phyloP scores from a whole-genome alignment of 163 green algal genomes.

The Scenedesmus sp. region DNA sequence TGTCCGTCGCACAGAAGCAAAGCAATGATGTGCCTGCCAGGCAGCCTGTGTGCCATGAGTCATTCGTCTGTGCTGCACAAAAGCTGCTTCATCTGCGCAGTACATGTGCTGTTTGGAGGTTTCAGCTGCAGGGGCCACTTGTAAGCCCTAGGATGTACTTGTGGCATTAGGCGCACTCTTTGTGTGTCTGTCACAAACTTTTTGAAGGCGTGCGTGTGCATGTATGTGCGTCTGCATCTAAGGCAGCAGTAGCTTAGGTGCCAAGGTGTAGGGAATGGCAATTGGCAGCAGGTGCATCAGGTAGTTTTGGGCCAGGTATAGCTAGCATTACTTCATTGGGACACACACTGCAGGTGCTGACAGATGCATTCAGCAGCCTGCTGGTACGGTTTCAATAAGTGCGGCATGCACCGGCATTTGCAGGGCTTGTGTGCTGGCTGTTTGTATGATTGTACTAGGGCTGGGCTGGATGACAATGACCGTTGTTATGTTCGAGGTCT shows the following conservation, averaged over 20 bases:
- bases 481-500: not conserved
- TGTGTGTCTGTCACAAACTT: not conserved
- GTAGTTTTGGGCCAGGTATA: not conserved
- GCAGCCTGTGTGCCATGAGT: not conserved
- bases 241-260: not conserved
- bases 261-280: not conserved
- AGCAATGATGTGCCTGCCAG: not conserved
- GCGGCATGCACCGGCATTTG: not conserved
- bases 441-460: not conserved
- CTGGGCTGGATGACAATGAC: not conserved
- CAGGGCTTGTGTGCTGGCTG: not conserved
- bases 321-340: not conserved
- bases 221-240: constrained; percentile 1
- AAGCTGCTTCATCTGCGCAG: not conserved
- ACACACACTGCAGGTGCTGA: not conserved
- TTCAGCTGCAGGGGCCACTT: not conserved
- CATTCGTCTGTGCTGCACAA: too few relatives aligned
- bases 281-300: not conserved
- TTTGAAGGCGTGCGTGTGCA: not conserved
- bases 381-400: not conserved
- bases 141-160: not conserved
- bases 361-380: constrained; percentile 6
- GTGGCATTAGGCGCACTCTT: not conserved
- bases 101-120: not conserved
- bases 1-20: not conserved